Evolutionary conservation across 257 asterid species (phyloP), one percentile per base, ranked within the genome.

Genomic region (Salvia splendens): DNA sequence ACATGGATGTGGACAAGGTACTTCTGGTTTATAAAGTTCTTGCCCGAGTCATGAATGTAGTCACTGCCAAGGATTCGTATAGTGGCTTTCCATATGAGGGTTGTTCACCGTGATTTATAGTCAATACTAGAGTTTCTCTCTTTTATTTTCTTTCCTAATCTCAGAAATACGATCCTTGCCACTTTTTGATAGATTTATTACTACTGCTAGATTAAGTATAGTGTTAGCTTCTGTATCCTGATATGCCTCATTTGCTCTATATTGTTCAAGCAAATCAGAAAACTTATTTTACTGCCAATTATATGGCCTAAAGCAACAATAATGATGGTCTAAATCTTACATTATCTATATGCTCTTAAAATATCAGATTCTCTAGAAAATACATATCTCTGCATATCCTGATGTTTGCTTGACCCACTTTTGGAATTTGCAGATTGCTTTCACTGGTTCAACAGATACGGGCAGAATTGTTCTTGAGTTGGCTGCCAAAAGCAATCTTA

Each of bases 1-100:
- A 94, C 80, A 94, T 91, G 99, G 95, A 91, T 65, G 99, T 94
- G 73, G 99, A 94, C 82, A 88, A 94, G 97, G 99, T 94, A 82
- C 49, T 7, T 8, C 69, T 9, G 11, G 7, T 72, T 49, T 61
- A 50, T 68, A n/a, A 24, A 24, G 42, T 70, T 73, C 65, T 36
- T 15, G 47, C 53, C 48, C 41, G 57, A n/a, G 17, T 62, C 17
- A 48, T 28, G 42, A 46, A 15, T 73, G 50, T 69, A 40, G 46
- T 62, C 17, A 54, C 38, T 48, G 53, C 14, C 12, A 61, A 12
- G 20, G 55, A 51, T 40, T 71, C 41, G 48, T 57, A 15, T 3
- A 33, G 16, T 14, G 63, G 9, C 33, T 35, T 53, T 76, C 15
- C 35, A 12, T 9, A 52, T 43, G 17, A 24, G 3, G 11, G 35